phyloP scores from a whole-genome alignment of 768 basidiomycete genomes.

The Lactarius sanguifluus region DNA sequence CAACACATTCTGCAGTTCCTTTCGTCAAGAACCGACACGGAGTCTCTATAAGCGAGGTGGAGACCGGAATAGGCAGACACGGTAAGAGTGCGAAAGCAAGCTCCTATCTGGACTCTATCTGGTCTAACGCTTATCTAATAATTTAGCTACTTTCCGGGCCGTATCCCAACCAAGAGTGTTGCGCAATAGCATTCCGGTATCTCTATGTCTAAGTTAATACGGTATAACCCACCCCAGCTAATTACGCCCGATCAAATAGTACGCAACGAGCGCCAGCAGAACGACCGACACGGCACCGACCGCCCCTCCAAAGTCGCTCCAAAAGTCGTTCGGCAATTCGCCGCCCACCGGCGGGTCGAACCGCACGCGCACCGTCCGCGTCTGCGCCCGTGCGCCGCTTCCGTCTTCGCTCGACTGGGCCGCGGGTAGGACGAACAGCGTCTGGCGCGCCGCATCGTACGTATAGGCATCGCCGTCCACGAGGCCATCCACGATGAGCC shows the following conservation, averaged over 20 bases:
- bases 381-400: slow-evolving; percentile 35
- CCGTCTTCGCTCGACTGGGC: slow-evolving; percentile 37
- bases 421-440: slow-evolving; percentile 60
- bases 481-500: slow-evolving; percentile 59
- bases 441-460: slow-evolving; percentile 69
- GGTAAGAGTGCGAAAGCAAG: no score
- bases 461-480: slow-evolving; percentile 48
- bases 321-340: slow-evolving; percentile 63
- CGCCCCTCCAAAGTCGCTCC: slow-evolving; percentile 53
- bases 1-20: no score
- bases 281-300: slow-evolving; percentile 37
- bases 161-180: no score
- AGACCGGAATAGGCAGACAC: no score
- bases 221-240: neutral
- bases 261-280: slow-evolving; percentile 35
- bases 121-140: no score
- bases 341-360: slow-evolving; percentile 53
- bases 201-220: neutral
- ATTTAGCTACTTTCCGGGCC: no score
- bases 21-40: no score
- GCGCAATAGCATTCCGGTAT: neutral
- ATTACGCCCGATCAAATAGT: slow-evolving; percentile 18
- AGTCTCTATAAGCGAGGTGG: no score
- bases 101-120: no score
- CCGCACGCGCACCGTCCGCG: slow-evolving; percentile 52